A percentile compares a stretch with the other conserved stretches of the same genome.
phyloP scores from a whole-genome alignment of 1,284 basidiomycete genomes.

The Athelia psychrophila region DNA sequence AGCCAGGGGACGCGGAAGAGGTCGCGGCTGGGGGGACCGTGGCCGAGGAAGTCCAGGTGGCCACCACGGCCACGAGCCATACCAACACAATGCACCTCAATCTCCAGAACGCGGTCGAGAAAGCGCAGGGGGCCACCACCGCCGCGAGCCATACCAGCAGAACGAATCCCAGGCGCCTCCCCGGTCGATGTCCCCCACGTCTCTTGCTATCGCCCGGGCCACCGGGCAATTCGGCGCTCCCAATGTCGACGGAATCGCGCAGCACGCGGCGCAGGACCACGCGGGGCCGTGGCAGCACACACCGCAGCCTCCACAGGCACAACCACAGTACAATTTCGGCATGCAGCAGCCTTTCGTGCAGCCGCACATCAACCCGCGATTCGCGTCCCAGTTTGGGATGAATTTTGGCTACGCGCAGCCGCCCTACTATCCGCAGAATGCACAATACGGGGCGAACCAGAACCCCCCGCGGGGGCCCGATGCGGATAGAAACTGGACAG shows the following conservation, averaged over 20 bases:
- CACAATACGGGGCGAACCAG: background rate
- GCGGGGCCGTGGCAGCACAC: constrained; percentile 7
- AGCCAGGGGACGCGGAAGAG: constrained; percentile 17
- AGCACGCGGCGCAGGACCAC: constrained; percentile 2
- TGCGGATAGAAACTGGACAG: constrained; percentile 14
- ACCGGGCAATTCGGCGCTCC: constrained; percentile 36
- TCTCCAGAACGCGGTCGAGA: background rate
- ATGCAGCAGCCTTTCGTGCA: constrained; percentile 52
- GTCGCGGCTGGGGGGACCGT: constrained; percentile 15
- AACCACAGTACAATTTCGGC: constrained; percentile 15
- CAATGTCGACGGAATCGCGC: background rate
- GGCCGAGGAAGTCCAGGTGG: background rate
- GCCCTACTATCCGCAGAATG: constrained; percentile 4
- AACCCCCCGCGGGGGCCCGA: background rate
- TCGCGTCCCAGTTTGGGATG: constrained; percentile 55
- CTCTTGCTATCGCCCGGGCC: constrained; percentile 43
- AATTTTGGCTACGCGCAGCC: constrained; percentile 21
- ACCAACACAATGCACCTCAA: constrained; percentile 26
- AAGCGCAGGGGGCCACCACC: background rate
- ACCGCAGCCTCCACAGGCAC: constrained; percentile 8
- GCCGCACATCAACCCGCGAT: constrained; percentile 81
- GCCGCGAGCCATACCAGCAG: constrained; percentile 9
- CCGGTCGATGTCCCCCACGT: constrained; percentile 41
- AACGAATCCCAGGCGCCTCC: constrained; percentile 25
- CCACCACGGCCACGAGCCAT: constrained; percentile 8